Conservation (phyloP, 139 green algal species). For the Dunaliella sp. region DNA sequence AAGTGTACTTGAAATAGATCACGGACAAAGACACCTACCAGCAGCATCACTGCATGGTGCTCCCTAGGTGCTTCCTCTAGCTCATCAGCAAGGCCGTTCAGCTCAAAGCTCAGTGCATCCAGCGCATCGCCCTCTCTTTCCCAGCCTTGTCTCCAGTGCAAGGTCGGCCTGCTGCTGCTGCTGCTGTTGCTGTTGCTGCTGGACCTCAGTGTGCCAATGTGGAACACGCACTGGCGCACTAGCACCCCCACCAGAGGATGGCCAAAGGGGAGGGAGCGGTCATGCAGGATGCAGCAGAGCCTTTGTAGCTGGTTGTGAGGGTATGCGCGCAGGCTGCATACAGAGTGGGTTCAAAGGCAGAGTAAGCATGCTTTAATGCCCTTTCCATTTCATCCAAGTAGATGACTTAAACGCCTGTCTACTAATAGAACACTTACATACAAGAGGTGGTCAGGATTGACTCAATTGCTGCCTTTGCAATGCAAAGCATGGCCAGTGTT, state of each 20-base stretch:
- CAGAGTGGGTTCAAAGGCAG: too few species aligned
- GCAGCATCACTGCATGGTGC: constrained; percentile 35
- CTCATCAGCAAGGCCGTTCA: constrained; percentile 24
- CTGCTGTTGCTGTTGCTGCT: background rate
- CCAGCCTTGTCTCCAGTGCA: constrained; percentile 11
- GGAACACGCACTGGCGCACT: background rate
- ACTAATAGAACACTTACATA: too few species aligned
- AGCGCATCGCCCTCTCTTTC: constrained; percentile 2
- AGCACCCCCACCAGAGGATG: background rate
- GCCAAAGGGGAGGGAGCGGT: background rate
- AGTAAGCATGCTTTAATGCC: too few species aligned
- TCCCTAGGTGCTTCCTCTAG: constrained; percentile 29
- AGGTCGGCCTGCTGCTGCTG: background rate
- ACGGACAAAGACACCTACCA: too few species aligned
- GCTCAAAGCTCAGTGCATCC: constrained; percentile 19
- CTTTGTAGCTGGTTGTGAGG: background rate
- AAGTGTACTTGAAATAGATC: too few species aligned
- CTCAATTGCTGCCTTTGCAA: too few species aligned
- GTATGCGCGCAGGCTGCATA: background rate
- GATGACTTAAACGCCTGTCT: too few species aligned
- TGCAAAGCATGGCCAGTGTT: too few species aligned
- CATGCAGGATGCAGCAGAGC: background rate
- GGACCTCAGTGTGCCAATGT: constrained; percentile 3
- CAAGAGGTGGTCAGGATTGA: too few species aligned
- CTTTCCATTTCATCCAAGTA: too few species aligned